Evolutionary conservation across 2,329 filamentous ascomycete genomes (phyloP), one percentile per base, ranked within the genome.

Genomic region (Trichophyton rubrum): DNA sequence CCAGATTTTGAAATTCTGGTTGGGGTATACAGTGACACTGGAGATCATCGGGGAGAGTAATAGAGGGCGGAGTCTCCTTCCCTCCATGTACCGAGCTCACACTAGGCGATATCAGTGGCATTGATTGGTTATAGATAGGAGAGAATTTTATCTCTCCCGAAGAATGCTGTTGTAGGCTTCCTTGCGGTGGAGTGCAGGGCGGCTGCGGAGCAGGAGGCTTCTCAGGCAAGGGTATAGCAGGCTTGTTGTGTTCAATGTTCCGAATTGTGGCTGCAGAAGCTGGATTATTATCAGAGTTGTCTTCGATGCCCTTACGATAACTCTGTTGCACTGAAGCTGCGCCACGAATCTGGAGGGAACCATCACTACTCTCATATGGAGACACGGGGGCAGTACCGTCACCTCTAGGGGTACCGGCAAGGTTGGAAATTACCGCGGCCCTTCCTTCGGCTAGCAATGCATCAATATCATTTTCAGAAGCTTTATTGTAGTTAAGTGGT

Each of bases 391-490:
- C 7, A 20, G 17, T 22, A 47, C 13, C 8, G 20, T 20, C 20
- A 9, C 8, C 4, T 33, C n/a, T 53, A 13, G 22, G 13, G 9
- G 49, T 11, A 22, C 49, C 24, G 3, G 3, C 24, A 53, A 7
- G 7, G 9, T 7, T 40, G 40, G 33, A 38, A 22, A 7, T 17
- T 17, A 61, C 60, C 40, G 65, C 64, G n/a, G 61, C 65, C 57
- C 62, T 65, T 8, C 56, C 64, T 43, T 66, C 65, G 3, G 65
- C 65, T 17, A 65, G 58, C 35, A 65, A 40, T 11, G 60, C 60
- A n/a, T 65, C 64, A 41, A 66, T 64, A 51, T 65, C 64, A 41
- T 60, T 20, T 40, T 57, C 33, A 24, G 38, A 40, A 9, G 55
- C 20, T 9, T 20, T 40, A 7, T 41, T 57, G 20, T 13, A 40